Percentiles rank a stretch among this genome's conserved stretches.
Conservation (phyloP, 306 rosid species). For the Prunus mongolica region DNA sequence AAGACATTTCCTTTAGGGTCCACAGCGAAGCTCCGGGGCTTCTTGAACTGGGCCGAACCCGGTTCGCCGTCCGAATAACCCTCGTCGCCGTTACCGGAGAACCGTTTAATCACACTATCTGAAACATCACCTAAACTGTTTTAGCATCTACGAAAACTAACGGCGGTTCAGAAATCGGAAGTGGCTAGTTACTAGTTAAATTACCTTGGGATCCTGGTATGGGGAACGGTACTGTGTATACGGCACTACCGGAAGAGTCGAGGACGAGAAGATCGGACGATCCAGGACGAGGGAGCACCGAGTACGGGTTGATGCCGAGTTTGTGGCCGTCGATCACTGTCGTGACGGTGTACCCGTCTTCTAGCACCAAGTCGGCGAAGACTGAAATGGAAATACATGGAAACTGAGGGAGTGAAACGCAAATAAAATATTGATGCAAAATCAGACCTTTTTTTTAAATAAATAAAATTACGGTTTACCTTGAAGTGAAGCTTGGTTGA, state of each 20-base stretch:
- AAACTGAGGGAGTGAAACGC: background rate
- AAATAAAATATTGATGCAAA: background rate
- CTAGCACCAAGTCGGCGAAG: conserved; percentile 33
- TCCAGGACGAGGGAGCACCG: conserved; percentile 35
- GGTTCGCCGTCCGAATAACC: conserved; percentile 66
- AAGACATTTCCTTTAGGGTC: conserved; percentile 58
- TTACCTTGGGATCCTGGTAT: conserved; percentile 49
- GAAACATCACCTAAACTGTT: background rate
- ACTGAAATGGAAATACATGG: conserved; percentile 26
- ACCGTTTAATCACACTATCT: conserved; percentile 40
- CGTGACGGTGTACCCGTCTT: conserved; percentile 57
- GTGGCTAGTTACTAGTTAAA: background rate
- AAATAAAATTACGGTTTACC: conserved; percentile 18
- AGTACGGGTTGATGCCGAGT: conserved; percentile 31
- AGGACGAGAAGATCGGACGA: conserved; percentile 64
- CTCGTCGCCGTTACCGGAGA: conserved; percentile 33
- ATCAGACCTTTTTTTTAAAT: background rate
- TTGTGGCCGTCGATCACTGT: conserved; percentile 70
- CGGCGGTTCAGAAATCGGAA: background rate
- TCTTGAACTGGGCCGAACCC: conserved; percentile 38
- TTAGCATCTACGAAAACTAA: background rate
- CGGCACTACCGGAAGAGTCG: conserved; percentile 38
- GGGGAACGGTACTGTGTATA: conserved; percentile 52
- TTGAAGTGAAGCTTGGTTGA: conserved; percentile 18
- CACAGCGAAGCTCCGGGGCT: conserved; percentile 59